Percentiles rank a stretch among this genome's conserved stretches.
Conservation (phyloP, 352 stramenopile genomes). For the Phytopythium boreale region DNA sequence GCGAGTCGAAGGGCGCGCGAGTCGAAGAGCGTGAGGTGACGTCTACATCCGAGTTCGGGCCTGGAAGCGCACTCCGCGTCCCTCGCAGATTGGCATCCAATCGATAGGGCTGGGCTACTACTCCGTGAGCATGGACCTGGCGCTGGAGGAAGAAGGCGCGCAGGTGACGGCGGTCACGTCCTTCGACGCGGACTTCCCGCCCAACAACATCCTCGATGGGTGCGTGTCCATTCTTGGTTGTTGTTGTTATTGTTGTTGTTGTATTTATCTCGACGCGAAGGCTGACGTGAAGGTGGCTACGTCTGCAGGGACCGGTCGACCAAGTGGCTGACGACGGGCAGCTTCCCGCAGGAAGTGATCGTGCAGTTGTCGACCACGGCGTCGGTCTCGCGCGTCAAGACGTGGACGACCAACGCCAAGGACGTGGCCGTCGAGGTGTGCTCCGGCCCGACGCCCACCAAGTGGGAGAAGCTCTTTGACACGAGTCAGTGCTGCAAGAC, state of each 20-base stretch:
- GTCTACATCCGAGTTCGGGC: not conserved
- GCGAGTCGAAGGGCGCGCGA: no score
- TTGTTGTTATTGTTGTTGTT: no score
- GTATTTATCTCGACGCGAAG: not conserved
- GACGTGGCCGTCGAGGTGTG: constrained; percentile 69
- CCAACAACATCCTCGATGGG: constrained; percentile 80
- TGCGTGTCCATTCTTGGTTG: constrained; percentile 27
- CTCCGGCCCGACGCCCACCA: constrained; percentile 60
- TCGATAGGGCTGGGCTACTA: no score
- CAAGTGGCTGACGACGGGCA: constrained; percentile 83
- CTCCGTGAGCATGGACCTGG: constrained; percentile 58
- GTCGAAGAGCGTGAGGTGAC: no score
- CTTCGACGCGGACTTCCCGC: constrained; percentile 64
- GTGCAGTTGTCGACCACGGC: constrained; percentile 76
- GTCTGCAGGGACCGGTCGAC: constrained; percentile 56
- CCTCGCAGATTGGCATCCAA: not conserved
- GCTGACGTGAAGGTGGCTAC: not conserved
- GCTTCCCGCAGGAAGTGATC: constrained; percentile 79
- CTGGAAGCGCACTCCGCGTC: not conserved
- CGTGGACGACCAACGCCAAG: constrained; percentile 76
- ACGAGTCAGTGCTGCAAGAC: constrained; percentile 33
- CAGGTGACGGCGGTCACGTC: constrained; percentile 80
- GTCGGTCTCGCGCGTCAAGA: constrained; percentile 75
- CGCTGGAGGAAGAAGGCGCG: constrained; percentile 75
- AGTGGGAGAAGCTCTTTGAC: constrained; percentile 81